Evolutionary conservation across 2,329 filamentous ascomycete species (phyloP), one percentile per base, ranked within the genome.

Genomic region (Colletotrichum orchidophilum): DNA sequence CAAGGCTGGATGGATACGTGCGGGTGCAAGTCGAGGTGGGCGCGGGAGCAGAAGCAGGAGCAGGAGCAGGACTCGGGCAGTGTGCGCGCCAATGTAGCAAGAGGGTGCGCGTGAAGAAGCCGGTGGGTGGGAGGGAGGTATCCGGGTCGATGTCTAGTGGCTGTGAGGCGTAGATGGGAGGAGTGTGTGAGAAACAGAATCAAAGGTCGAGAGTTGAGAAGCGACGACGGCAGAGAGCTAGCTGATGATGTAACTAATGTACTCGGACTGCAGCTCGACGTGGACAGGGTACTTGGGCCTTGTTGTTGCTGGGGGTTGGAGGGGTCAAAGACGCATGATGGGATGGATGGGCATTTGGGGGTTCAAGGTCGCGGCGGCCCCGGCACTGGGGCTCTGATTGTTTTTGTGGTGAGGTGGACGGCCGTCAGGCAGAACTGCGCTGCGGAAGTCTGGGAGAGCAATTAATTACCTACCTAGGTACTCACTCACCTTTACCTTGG

Each of bases 201-300:
- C 39, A 7, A 46, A 21, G 46, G 58, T 39, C n/a, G 35, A 27
- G 49, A 29, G 31, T 50, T 33, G 59, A 52, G 55, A 27, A 26
- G 39, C 39, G 39, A 46, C 39, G 39, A 11, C 39, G 39, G 39
- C 18, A 46, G 39, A n/a, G 39, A 42, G 58, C 18, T 26, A 63
- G 68, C 52, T 59, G 69, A 71, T 71, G 69, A 71, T 71, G 69
- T 71, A 71, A 66, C 55, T 50, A 54, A 71, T 39, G 69, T 68
- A 71, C 69, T 71, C 64, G 59, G 64, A 69, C 69, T 71, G 21
- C 64, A 60, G 35, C 58, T 46, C 4, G 26, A 35, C n/a, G 64
- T 50, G 49, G 53, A 31, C 46, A 63, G 59, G 69, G 69, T 71
- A 71, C 68, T 57, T 67, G 62, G 15, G 62, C 62, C 33, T 55